phyloP scores from a whole-genome alignment of 169 alveolate genomes.

The Eimeria brunetti region DNA sequence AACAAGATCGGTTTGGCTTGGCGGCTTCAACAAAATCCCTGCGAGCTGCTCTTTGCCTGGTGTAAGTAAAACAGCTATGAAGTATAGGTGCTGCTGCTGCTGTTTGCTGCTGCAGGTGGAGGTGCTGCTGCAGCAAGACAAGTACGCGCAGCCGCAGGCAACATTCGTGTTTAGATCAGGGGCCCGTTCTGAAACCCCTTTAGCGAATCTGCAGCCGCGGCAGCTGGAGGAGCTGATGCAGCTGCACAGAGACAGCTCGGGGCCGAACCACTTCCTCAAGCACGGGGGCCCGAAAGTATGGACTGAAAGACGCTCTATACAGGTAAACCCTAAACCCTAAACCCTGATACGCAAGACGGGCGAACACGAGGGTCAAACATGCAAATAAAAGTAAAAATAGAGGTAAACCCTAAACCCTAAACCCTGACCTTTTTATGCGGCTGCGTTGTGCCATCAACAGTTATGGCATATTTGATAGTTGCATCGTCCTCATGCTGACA shows the following conservation, averaged over 20 bases:
- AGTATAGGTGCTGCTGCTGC: neutral
- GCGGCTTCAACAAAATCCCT: neutral
- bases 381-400: neutral
- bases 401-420: neutral
- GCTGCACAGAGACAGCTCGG: slow-evolving; percentile 78
- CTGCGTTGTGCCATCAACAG: neutral
- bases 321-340: slow-evolving; percentile 33
- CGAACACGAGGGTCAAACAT: neutral
- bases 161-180: slow-evolving; percentile 47
- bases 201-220: slow-evolving; percentile 89
- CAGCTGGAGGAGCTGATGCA: slow-evolving; percentile 80
- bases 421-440: neutral
- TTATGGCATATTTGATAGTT: neutral
- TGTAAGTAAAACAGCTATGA: neutral
- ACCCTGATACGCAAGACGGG: neutral
- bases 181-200: slow-evolving; percentile 85
- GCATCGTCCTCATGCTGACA: neutral
- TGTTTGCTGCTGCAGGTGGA: slow-evolving; percentile 39
- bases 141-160: slow-evolving; percentile 57
- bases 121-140: slow-evolving; percentile 70
- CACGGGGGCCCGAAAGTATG: slow-evolving; percentile 84
- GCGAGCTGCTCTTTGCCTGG: neutral
- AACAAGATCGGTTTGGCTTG: neutral
- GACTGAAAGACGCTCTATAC: slow-evolving; percentile 83
- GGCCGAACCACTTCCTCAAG: slow-evolving; percentile 77